Conservation (phyloP, 164 flowering plant genomes). For the Nymphaea colorata region DNA sequence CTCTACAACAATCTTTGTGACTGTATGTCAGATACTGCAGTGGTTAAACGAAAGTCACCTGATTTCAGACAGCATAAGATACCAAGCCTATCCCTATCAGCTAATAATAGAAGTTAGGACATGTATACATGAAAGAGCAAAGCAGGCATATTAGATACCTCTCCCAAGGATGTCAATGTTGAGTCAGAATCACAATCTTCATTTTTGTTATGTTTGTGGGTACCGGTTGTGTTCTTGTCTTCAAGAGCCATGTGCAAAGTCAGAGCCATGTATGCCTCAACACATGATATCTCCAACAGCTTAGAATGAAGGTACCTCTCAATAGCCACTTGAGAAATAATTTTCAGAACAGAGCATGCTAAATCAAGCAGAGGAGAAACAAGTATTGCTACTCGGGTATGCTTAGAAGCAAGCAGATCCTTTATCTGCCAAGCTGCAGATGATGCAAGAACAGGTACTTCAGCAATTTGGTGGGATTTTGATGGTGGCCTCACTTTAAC, state of each 20-base stretch:
- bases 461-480: slow-evolving; percentile 16
- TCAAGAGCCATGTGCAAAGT: slow-evolving; percentile 48
- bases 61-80: too few relatives aligned
- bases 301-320: slow-evolving; percentile 34
- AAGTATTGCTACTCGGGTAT: slow-evolving; percentile 38
- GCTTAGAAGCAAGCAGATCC: slow-evolving; percentile 48
- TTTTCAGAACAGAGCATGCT: slow-evolving; percentile 42
- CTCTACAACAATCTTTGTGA: too few relatives aligned
- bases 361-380: slow-evolving; percentile 28
- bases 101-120: too few relatives aligned
- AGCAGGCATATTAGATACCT: background rate
- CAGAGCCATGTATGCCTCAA: slow-evolving; percentile 62
- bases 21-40: too few relatives aligned
- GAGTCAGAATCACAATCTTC: slow-evolving; percentile 12
- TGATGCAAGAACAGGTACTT: slow-evolving; percentile 40
- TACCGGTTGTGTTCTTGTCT: slow-evolving; percentile 11
- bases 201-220: slow-evolving; percentile 5
- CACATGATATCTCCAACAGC: slow-evolving; percentile 37
- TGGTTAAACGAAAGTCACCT: too few relatives aligned
- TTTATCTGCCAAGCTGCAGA: slow-evolving; percentile 87
- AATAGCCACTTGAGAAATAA: slow-evolving; percentile 59
- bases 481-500: slow-evolving; percentile 16
- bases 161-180: slow-evolving; percentile 7
- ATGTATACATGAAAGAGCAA: background rate
- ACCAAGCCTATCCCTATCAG: too few relatives aligned